Conservation (phyloP, 306 rosid genomes). For the Prosopis cineraria region DNA sequence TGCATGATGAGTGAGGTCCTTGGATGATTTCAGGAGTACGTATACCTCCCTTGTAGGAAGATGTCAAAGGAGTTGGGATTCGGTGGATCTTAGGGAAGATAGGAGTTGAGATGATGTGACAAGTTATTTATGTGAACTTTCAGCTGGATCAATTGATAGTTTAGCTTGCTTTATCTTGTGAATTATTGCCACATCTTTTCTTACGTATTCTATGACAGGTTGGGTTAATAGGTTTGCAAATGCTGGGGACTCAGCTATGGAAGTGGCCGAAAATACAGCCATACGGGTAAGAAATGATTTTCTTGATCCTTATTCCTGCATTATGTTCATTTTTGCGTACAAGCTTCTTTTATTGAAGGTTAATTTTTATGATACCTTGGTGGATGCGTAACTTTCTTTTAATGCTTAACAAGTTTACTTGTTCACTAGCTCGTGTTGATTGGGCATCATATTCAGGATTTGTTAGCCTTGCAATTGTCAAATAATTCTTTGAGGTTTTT, state of each 20-base stretch:
- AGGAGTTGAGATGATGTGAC: not conserved
- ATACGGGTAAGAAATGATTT: constrained; percentile 57
- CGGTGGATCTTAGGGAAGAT: constrained; percentile 21
- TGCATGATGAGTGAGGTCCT: not conserved
- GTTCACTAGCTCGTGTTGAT: not conserved
- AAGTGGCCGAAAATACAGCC: constrained; percentile 93
- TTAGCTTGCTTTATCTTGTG: constrained; percentile 11
- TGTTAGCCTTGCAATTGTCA: not conserved
- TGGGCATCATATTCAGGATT: not conserved
- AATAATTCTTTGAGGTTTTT: not conserved
- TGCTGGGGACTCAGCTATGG: constrained; percentile 98
- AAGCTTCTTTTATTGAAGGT: not conserved
- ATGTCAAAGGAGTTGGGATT: not conserved
- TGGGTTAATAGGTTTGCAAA: constrained; percentile 99
- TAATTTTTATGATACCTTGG: not conserved
- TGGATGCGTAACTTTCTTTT: not conserved
- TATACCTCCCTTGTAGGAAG: too few species aligned
- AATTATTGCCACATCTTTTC: constrained; percentile 27
- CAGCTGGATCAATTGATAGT: not conserved
- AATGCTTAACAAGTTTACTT: not conserved
- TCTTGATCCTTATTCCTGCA: not conserved
- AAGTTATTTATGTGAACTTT: not conserved
- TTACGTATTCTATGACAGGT: constrained; percentile 56
- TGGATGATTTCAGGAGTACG: not conserved
- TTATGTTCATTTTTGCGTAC: not conserved